Evolutionary conservation across 2,329 filamentous ascomycete species (phyloP).

Genomic region (Ilyonectria mors-panacis): DNA sequence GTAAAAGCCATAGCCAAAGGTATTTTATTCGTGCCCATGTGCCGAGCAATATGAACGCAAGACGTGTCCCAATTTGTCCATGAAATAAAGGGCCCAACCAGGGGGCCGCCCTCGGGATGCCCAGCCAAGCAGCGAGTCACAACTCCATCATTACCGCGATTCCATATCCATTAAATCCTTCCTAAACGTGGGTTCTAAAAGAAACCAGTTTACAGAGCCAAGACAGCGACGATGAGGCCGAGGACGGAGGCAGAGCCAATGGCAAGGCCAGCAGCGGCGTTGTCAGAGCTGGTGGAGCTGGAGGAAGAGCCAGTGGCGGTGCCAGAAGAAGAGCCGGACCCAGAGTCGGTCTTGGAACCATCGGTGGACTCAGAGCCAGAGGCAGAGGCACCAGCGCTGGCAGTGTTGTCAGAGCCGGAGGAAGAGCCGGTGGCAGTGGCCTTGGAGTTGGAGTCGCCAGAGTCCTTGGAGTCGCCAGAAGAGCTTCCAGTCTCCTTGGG

Average conservation of each 20-base stretch:
- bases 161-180: constrained; percentile 43
- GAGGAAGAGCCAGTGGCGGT: constrained; percentile 40
- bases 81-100: constrained; percentile 39
- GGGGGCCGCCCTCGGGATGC: constrained; percentile 38
- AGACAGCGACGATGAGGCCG: constrained; percentile 64
- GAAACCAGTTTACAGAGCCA: constrained; percentile 62
- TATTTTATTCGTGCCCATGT: constrained; percentile 47
- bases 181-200: constrained; percentile 22
- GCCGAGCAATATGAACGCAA: constrained; percentile 45
- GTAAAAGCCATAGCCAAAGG: constrained; percentile 35
- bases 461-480: constrained; percentile 35
- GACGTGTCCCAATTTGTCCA: constrained; percentile 47
- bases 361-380: constrained; percentile 36
- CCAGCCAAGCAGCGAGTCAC: constrained; percentile 37
- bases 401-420: constrained; percentile 43
- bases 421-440: constrained; percentile 36
- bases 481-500: constrained; percentile 43
- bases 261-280: constrained; percentile 55
- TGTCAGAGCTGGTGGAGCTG: constrained; percentile 51
- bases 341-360: constrained; percentile 37
- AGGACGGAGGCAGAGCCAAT: constrained; percentile 61
- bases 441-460: constrained; percentile 13
- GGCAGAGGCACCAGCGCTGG: constrained; percentile 42
- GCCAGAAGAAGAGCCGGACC: constrained; percentile 41
- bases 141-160: constrained; percentile 47